A percentile compares a stretch with the other conserved stretches of the same genome.
Evolutionary conservation across 805 yeast species (phyloP).

Genomic region (Lachancea cidri): DNA sequence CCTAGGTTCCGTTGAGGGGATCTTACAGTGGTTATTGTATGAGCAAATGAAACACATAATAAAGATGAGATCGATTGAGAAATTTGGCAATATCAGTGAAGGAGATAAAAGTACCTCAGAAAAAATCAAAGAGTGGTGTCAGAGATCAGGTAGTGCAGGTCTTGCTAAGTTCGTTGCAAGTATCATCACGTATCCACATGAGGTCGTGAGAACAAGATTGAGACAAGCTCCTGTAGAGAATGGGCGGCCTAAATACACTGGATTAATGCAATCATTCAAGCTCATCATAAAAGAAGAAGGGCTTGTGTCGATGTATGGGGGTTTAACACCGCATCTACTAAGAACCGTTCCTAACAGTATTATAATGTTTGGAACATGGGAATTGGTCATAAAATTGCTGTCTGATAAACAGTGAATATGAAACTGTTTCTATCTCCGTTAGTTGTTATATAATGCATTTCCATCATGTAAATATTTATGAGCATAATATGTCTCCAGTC

Average conservation of each 20-base stretch:
- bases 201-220: slow-evolving; percentile 90
- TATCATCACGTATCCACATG: slow-evolving; percentile 92
- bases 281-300: slow-evolving; percentile 92
- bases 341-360: slow-evolving; percentile 97
- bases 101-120: slow-evolving; percentile 44
- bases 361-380: slow-evolving; percentile 99
- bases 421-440: neutral
- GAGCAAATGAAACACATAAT: slow-evolving; percentile 87
- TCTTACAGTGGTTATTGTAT: slow-evolving; percentile 93
- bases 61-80: slow-evolving; percentile 43
- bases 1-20: slow-evolving; percentile 86
- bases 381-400: slow-evolving; percentile 60
- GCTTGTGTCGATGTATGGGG: slow-evolving; percentile 89
- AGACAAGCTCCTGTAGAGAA: slow-evolving; percentile 87
- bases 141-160: slow-evolving; percentile 96
- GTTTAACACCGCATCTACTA: slow-evolving; percentile 92
- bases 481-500: slow-evolving; percentile 3
- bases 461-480: slow-evolving; percentile 10
- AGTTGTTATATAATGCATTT: neutral
- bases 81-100: slow-evolving; percentile 32
- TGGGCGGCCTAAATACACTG: slow-evolving; percentile 83
- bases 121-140: slow-evolving; percentile 80
- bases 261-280: slow-evolving; percentile 80
- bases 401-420: slow-evolving; percentile 27
- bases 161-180: slow-evolving; percentile 93